A percentile compares a stretch with the other conserved stretches of the same genome.
phyloP scores from a whole-genome alignment of 495 filamentous ascomycete genomes.

The Penicillium cosmopolitanum region DNA sequence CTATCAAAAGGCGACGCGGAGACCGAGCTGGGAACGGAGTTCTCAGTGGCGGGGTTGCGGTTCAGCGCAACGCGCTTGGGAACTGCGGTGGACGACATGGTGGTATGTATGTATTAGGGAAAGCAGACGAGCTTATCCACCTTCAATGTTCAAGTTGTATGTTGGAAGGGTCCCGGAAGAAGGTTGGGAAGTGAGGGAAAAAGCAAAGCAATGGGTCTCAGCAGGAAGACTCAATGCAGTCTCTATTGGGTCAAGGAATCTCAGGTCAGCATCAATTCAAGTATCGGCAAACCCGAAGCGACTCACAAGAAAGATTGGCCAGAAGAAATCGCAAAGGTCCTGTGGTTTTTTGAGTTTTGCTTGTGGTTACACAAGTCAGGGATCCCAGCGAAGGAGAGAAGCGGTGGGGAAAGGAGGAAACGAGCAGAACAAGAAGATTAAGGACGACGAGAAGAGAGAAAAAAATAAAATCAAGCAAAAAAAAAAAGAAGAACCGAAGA shows the following conservation, averaged over 20 bases:
- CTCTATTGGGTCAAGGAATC: neutral
- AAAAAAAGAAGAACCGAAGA: neutral
- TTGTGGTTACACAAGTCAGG: constrained; percentile 18
- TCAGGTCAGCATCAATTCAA: constrained; percentile 6
- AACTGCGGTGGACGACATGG: constrained; percentile 63
- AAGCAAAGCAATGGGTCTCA: neutral
- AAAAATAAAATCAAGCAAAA: neutral
- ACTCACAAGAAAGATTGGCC: constrained; percentile 4
- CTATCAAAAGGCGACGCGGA: constrained; percentile 68
- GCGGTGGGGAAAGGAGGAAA: constrained; percentile 6
- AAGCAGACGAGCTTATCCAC: constrained; percentile 6
- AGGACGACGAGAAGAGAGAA: constrained; percentile 3
- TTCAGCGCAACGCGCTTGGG: constrained; percentile 58
- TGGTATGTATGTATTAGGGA: constrained; percentile 9
- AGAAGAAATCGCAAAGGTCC: neutral
- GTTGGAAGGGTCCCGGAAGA: neutral
- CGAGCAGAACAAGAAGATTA: neutral
- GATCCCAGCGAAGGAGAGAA: constrained; percentile 9
- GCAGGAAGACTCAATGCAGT: constrained; percentile 3
- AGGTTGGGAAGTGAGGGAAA: constrained; percentile 8
- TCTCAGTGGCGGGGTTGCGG: constrained; percentile 54
- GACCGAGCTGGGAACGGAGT: constrained; percentile 65
- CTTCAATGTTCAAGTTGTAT: neutral
- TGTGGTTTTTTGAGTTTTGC: neutral
- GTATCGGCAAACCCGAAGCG: neutral